Base-by-base conservation (phyloP, 805 yeast genomes). In the Komagataella ulmi region DNA sequence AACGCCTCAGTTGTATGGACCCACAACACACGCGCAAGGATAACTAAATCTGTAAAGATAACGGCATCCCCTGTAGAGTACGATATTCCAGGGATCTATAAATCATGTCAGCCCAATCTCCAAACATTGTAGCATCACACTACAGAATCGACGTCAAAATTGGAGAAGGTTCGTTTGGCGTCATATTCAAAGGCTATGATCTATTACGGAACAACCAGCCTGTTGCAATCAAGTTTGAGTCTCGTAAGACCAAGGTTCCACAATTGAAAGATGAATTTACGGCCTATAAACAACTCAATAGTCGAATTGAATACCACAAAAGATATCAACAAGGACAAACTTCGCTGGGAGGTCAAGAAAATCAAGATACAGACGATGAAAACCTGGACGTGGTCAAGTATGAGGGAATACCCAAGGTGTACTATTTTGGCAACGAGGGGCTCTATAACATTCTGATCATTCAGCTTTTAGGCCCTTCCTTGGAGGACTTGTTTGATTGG, bases 161-260 rank as follows among this genome's bases (percentile, higher is more conserved):
- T 51, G 95, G 95, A 44, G 93, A 86, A 63, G 95, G 95, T 2
- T 85, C 93, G 0, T 86, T 86, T 70, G 95, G 95, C 43, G 85
- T 85, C 7, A 82, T 86, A 51, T 86, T 85, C 65, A 89, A 85
- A 68, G 95, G 95, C 45, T 77, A 80, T 52, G 87, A 86, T 61
- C 68, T 86, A 55, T 69, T 85, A 54, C 77, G 84, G 56, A 80
- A 81, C 49, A 66, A 66, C 51, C 65, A 62, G 53, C 74, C 80
- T 19, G 91, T 85, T 36, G 93, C 90, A 3, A 84, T 85, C 61
- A 85, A 85, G 65, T 85, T 85, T 62, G 95, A 85, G 64, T 86
- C 88, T 23, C 72, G 90, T 54, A 81, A 83, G 59, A 79, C 87
- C 2, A 93, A 85, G 59, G 90, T 93, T 1, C 95, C 95, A 3